These are phyloP conservation scores for Aspergillus sp. DNA, from an alignment of 2,329 filamentous ascomycete genomes.

Conservation along the genomic window DNA sequence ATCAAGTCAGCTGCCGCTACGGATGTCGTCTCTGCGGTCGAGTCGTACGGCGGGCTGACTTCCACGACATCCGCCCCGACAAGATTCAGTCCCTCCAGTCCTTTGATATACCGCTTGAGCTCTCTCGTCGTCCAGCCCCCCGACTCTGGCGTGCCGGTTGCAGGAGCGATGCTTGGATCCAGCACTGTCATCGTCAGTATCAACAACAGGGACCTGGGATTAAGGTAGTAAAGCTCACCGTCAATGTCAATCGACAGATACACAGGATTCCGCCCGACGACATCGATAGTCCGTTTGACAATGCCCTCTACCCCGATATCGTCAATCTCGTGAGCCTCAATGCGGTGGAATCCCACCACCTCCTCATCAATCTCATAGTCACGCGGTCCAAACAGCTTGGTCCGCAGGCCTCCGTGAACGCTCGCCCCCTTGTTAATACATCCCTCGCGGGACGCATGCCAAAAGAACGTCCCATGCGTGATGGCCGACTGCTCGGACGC, in stretches of 20 bases:
- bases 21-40: conserved; percentile 38
- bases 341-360: conserved; percentile 21
- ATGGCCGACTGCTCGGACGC: conserved; percentile 21
- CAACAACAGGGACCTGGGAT: not conserved
- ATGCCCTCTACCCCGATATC: conserved; percentile 23
- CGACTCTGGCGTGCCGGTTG: conserved; percentile 26
- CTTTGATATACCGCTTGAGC: conserved; percentile 17
- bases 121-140: conserved; percentile 24
- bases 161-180: conserved; percentile 33
- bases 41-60: conserved; percentile 47
- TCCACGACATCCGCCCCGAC: conserved; percentile 31
- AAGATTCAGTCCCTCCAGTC: conserved; percentile 18
- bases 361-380: conserved; percentile 26
- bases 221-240: conserved; percentile 8
- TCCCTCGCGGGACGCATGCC: conserved; percentile 24
- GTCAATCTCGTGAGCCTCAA: conserved; percentile 26
- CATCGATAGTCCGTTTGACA: conserved; percentile 14
- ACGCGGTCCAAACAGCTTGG: conserved; percentile 21
- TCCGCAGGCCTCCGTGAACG: conserved; percentile 24
- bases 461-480: conserved; percentile 29
- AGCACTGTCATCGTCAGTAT: conserved; percentile 16
- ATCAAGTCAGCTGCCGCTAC: conserved; percentile 30
- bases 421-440: conserved; percentile 23
- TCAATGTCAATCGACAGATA: conserved; percentile 36
- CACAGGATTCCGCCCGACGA: conserved; percentile 20